Base-by-base conservation (phyloP, 306 rosid species). In the Glycine soja region DNA sequence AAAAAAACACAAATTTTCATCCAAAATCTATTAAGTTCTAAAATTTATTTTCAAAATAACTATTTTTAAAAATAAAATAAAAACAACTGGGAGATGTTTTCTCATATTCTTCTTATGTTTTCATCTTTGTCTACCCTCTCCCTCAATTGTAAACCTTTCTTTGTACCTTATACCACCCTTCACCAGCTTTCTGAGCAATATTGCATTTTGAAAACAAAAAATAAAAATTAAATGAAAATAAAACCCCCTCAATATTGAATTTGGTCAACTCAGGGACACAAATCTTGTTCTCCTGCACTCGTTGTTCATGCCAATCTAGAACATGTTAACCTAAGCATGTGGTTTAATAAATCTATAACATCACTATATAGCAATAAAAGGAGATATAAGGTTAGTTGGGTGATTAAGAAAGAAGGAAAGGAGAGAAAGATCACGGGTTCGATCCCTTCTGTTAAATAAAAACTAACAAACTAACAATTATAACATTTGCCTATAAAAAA, bases 231-330 rank as follows among this genome's bases (percentile, higher is more conserved):
- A 30, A 24, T 5, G 0, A 6, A 77, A 42, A n/a, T 36, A 36
- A 40, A n/a, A n/a, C n/a, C 30, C 53, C 45, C 45, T 7, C 53
- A 53, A 19, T 52, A 11, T 15, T 46, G 42, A 72, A 43, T 24
- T 24, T 24, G 30, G 30, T 24, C 30, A 24, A 24, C 10, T 38
- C 18, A 8, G 24, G 59, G 18, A 24, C 56, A 11, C 42, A 8
- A 51, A 14, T 47, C n/a, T 14, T 0, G 34, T 61, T 3, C 71
- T 56, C 78, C 67, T 38, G 6, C 77, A 32, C 34, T 24, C 3
- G 75, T 36, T 15, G n/a, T 36, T 36, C 77, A 54, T 18, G 57
- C 79, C 56, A 43, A 75, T 58, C 45, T 42, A 58, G 18, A 45
- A 45, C n/a, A n/a, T n/a, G n/a, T n/a, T n/a, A n/a, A n/a, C n/a